These are phyloP conservation scores for Butyriboletus loyo DNA, from an alignment of 768 basidiomycete species.

Conservation along the genomic window DNA sequence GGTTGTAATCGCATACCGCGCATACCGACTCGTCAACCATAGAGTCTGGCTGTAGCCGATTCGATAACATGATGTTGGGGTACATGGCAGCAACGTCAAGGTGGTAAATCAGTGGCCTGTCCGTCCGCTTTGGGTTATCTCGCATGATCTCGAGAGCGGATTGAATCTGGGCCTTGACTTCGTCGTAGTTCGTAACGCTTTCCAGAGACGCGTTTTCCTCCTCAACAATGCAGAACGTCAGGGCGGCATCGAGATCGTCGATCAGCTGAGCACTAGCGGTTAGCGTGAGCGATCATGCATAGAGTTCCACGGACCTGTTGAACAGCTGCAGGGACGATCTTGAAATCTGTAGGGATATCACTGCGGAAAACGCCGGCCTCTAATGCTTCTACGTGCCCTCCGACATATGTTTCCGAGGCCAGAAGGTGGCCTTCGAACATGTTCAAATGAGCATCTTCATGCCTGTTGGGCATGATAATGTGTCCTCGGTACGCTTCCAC, in stretches of 20 bases:
- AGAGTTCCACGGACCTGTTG: slow-evolving; percentile 57
- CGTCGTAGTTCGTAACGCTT: slow-evolving; percentile 90
- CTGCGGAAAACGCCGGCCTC: slow-evolving; percentile 98
- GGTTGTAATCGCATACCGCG: slow-evolving; percentile 97
- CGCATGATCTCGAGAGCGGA: slow-evolving; percentile 82
- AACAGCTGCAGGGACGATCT: slow-evolving; percentile 82
- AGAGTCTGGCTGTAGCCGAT: slow-evolving; percentile 96
- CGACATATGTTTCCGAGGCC: slow-evolving; percentile 96
- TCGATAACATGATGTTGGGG: slow-evolving; percentile 99
- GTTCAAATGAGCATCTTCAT: slow-evolving; percentile 87
- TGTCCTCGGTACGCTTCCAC: slow-evolving; percentile 91
- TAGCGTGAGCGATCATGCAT: neutral
- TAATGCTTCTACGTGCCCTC: slow-evolving; percentile 96
- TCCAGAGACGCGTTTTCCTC: slow-evolving; percentile 80
- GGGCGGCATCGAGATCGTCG: slow-evolving; percentile 88
- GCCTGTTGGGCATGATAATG: slow-evolving; percentile 97
- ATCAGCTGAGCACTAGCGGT: slow-evolving; percentile 61
- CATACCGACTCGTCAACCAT: slow-evolving; percentile 96
- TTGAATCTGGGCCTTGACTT: slow-evolving; percentile 79
- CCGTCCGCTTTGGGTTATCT: slow-evolving; percentile 83
- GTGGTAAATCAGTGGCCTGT: slow-evolving; percentile 97
- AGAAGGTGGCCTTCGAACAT: slow-evolving; percentile 97
- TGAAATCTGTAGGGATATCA: slow-evolving; percentile 94
- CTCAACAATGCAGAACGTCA: slow-evolving; percentile 83
- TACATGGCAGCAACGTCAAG: slow-evolving; percentile 99